phyloP scores from a whole-genome alignment of 139 green algal genomes.

The Penium margaritaceum region DNA sequence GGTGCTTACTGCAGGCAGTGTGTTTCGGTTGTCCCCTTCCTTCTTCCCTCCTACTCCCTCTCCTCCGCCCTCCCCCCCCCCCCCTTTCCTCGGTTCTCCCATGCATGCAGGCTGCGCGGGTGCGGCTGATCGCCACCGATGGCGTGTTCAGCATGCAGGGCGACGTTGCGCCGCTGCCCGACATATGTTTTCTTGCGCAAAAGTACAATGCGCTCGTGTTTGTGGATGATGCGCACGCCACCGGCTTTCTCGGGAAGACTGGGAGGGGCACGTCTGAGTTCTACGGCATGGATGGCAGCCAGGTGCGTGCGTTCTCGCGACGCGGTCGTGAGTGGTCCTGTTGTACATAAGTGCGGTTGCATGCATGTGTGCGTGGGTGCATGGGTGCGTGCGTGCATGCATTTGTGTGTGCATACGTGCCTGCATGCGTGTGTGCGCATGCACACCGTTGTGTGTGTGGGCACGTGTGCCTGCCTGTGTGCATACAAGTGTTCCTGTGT shows the following conservation, averaged over 20 bases:
- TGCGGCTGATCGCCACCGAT: constrained; percentile 60
- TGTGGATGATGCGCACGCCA: constrained; percentile 60
- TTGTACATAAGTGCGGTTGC: too few relatives aligned
- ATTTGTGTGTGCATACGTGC: too few relatives aligned
- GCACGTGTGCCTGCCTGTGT: too few relatives aligned
- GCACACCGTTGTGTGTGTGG: too few relatives aligned
- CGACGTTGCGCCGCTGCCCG: constrained; percentile 38
- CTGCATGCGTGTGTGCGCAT: too few relatives aligned
- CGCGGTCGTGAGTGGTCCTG: too few relatives aligned
- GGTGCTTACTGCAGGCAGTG: too few relatives aligned
- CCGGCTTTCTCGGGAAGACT: constrained; percentile 54
- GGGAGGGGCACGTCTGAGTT: constrained; percentile 42
- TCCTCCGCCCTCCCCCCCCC: not conserved
- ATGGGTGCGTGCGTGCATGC: too few relatives aligned
- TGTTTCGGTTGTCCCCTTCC: not conserved
- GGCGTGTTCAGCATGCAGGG: constrained; percentile 66
- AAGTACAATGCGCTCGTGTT: constrained; percentile 53
- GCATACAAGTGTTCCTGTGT: too few relatives aligned
- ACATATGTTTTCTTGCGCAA: constrained; percentile 53
- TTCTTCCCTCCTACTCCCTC: not conserved
- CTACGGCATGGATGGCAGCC: constrained; percentile 11
- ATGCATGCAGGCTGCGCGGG: constrained; percentile 27
- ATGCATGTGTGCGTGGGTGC: too few relatives aligned
- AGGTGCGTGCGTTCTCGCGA: constrained; percentile 6
- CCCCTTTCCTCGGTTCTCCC: not conserved